Evolutionary conservation across 2,329 filamentous ascomycete species (phyloP).

Genomic region (Penicillium palitans): DNA sequence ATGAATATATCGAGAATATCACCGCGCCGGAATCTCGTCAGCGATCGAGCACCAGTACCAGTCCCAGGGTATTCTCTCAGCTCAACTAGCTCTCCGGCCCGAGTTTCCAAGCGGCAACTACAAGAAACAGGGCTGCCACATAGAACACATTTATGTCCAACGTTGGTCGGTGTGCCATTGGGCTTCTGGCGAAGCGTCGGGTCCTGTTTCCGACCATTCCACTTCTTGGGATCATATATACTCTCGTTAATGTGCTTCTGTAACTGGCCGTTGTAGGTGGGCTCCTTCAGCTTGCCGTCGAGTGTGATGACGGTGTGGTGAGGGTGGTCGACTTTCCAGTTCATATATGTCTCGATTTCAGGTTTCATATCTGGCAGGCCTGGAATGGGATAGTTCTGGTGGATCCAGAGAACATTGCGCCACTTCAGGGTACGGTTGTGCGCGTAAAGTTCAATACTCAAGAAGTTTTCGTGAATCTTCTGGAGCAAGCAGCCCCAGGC

Average conservation of each 20-base stretch:
- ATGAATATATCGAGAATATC: slow-evolving; percentile 30
- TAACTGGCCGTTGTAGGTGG: not conserved
- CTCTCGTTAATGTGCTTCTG: slow-evolving; percentile 4
- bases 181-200: not conserved
- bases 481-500: slow-evolving; percentile 22
- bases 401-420: slow-evolving; percentile 12
- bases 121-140: slow-evolving; percentile 21
- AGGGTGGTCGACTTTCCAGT: slow-evolving; percentile 13
- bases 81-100: slow-evolving; percentile 30
- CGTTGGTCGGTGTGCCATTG: not conserved
- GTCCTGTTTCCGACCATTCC: not conserved
- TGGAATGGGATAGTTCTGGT: not conserved
- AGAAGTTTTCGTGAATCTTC: slow-evolving; percentile 16
- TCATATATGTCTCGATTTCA: not conserved
- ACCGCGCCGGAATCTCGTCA: slow-evolving; percentile 26
- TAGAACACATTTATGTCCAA: slow-evolving; percentile 16
- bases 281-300: slow-evolving; percentile 1
- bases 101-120: slow-evolving; percentile 19
- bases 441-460: slow-evolving; percentile 31
- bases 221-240: not conserved
- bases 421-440: slow-evolving; percentile 28
- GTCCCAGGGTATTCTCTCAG: slow-evolving; percentile 29
- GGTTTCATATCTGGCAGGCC: slow-evolving; percentile 1
- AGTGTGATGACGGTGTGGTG: slow-evolving; percentile 16
- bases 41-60: slow-evolving; percentile 35